Evolutionary conservation across 345 rosid species (phyloP), one percentile per base, ranked within the genome.

Genomic region (Noccaea caerulescens): DNA sequence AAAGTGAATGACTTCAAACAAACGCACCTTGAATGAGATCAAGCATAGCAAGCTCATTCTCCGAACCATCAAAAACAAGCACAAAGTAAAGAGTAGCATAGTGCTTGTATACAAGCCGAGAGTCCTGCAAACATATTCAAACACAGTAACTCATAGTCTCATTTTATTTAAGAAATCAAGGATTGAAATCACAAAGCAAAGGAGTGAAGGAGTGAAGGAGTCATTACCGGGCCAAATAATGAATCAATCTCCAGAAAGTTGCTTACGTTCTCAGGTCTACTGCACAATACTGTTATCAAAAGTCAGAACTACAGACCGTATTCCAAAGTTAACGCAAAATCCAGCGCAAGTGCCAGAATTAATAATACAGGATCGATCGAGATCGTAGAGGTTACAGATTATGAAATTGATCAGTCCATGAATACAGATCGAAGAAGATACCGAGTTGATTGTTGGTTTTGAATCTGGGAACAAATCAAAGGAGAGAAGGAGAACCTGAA

Each of bases 41-140:
- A 61, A 94, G 99, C 91, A 91, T 85, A 8, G 98, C 99, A 60
- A 94, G 96, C 78, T 91, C 96, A 80, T 89, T 94, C 79, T 94
- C 99, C 7, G 88, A 88, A 44, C 86, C 73, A 84, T 94, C 98
- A 74, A 89, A 94, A 11, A 92, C 83, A 25, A 88, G 81, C 23
- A 91, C 91, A 53, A 94, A 87, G 75, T 94, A 91, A 30, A 94
- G 87, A 71, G 99, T 91, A 18, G 99, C 97, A 47, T 68, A 91
- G 75, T 91, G 98, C 69, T 91, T 94, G 83, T 94, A 91, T 2
- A 89, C 97, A 63, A 91, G 88, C 63, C 89, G 84, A 47, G 85
- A 75, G n/a, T 84, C 91, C 99, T 94, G 90, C 72, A 76, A 58
- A 63, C 10, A 58, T 27, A 20, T 39, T 1, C 42, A 42, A 34